Evolutionary conservation across 2,329 filamentous ascomycete species (phyloP), one percentile per base, ranked within the genome.

Genomic region (Paraphaeosphaeria minitans): DNA sequence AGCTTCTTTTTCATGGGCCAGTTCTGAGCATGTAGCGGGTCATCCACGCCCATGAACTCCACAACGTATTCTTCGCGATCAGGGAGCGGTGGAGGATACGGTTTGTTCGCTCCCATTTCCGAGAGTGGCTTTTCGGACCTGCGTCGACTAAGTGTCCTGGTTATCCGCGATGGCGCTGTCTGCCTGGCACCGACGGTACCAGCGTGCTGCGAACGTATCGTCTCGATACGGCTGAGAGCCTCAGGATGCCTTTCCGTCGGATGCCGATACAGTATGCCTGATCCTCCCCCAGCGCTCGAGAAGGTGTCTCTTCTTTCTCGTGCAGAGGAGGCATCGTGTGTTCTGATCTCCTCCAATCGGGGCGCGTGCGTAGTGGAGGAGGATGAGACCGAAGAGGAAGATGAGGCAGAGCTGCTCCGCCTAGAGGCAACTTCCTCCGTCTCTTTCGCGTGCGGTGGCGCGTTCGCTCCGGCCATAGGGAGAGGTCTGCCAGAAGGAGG

Each of bases 21-120:
- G 75, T 97, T 97, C 78, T 95, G 91, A 0, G 92, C 89, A 76
- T 97, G 92, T 62, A 93, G 72, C 2, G 92, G 93, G 70, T 97
- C 93, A 63, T 93, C 84, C 0, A 87, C 89, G 0, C 92, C 92
- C 66, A 93, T 89, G 69, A 96, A 97, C 54, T 85, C 91, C 48
- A 94, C 91, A 0, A 93, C 89, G 70, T 93, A 94, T 63, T 91
- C 87, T 67, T 94, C 91, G 65, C 84, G 82, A 4, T 88, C 86
- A 1, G 90, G 90, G 47, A 93, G 74, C 0, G 78, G 81, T 2
- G 90, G 90, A 1, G 91, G 91, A 67, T 87, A 92, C 0, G 88
- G 83, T 78, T 92, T 93, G 16, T 87, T 89, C 51, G 82, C 86
- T 33, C 90, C 90, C 72, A 93, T 89, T 13, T 79, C 76, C 0